Conservation (phyloP, 1,284 basidiomycete species). For the Cystobasidium pallidum region DNA sequence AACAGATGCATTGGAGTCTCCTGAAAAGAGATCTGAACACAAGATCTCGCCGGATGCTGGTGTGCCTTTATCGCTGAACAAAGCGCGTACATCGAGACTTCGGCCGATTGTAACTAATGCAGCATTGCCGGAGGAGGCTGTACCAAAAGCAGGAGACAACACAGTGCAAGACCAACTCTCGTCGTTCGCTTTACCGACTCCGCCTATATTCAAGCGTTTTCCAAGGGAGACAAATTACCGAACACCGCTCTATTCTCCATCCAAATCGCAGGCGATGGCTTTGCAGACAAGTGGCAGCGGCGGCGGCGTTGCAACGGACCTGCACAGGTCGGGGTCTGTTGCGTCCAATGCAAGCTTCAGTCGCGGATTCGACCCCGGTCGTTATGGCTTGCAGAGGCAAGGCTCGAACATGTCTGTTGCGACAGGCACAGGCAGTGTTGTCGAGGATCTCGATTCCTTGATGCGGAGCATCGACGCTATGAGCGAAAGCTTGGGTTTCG, state of each 20-base stretch:
- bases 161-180: neutral
- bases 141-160: neutral
- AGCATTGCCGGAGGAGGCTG: neutral
- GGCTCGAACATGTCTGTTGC: slow-evolving; percentile 25
- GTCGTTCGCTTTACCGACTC: slow-evolving; percentile 36
- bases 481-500: slow-evolving; percentile 33
- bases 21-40: neutral
- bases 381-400: slow-evolving; percentile 28
- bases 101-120: slow-evolving; percentile 2
- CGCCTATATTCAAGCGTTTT: slow-evolving; percentile 37
- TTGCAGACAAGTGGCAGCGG: slow-evolving; percentile 13
- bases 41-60: slow-evolving; percentile 1
- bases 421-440: slow-evolving; percentile 34
- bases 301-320: neutral
- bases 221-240: slow-evolving; percentile 29
- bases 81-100: neutral
- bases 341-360: slow-evolving; percentile 31
- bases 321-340: slow-evolving; percentile 22
- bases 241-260: slow-evolving; percentile 25
- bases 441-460: slow-evolving; percentile 35
- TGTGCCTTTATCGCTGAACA: slow-evolving; percentile 19
- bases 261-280: neutral
- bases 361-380: slow-evolving; percentile 6
- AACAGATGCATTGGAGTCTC: neutral
- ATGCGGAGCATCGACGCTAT: slow-evolving; percentile 41